Percentiles rank a stretch among this genome's conserved stretches.
Evolutionary conservation across 257 asterid genomes (phyloP).

Genomic region (Orobanche coerulescens): DNA sequence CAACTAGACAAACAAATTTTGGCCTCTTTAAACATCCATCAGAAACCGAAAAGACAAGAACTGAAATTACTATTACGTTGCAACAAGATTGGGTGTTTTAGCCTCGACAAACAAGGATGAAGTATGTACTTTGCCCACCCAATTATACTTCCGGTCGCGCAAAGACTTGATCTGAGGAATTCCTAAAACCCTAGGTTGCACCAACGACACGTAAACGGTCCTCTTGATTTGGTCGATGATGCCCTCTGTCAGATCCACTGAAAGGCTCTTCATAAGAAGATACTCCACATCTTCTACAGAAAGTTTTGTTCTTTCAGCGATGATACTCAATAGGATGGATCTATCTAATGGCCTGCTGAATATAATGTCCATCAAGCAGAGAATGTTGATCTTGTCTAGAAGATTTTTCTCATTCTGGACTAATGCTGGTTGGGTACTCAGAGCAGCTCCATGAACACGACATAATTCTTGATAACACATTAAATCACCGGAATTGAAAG

Average conservation of each 20-base stretch:
- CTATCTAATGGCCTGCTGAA: constrained; percentile 94
- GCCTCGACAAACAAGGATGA: constrained; percentile 90
- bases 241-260: constrained; percentile 90
- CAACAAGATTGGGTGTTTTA: constrained; percentile 90
- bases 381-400: constrained; percentile 93
- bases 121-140: constrained; percentile 85
- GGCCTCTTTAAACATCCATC: not conserved
- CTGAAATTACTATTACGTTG: constrained; percentile 34
- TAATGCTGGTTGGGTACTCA: constrained; percentile 76
- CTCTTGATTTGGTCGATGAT: constrained; percentile 93
- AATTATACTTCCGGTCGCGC: constrained; percentile 68
- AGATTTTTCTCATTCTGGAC: constrained; percentile 90
- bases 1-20: not conserved
- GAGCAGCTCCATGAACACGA: constrained; percentile 68
- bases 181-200: constrained; percentile 92
- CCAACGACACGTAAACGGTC: constrained; percentile 83
- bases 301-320: constrained; percentile 82
- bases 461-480: constrained; percentile 83
- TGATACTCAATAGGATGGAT: constrained; percentile 70
- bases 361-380: constrained; percentile 92
- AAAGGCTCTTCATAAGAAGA: constrained; percentile 98
- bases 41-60: not conserved
- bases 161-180: constrained; percentile 75
- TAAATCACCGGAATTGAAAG: constrained; percentile 79
- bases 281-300: constrained; percentile 81